Percentiles rank a stretch among this genome's conserved stretches.
phyloP scores from a whole-genome alignment of 306 rosid species.

The Erythrophleum fordii region DNA sequence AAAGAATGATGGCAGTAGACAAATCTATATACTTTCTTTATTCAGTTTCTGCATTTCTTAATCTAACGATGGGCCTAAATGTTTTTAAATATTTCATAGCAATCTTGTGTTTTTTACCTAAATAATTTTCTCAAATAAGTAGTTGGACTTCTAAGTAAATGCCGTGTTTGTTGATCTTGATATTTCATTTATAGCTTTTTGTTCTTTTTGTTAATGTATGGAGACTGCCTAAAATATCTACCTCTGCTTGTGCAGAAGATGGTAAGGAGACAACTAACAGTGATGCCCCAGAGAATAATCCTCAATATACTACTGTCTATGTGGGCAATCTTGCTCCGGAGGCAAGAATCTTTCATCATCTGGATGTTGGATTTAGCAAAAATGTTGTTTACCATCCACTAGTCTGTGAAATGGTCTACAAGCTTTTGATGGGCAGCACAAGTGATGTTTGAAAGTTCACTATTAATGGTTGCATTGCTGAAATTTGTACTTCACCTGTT shows the following conservation, averaged over 20 bases:
- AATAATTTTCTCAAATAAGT: constrained; percentile 9
- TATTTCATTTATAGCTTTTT: neutral
- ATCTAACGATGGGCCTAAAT: neutral
- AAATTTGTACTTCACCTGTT: neutral
- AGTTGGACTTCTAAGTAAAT: neutral
- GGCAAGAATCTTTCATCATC: constrained; percentile 48
- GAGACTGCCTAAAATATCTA: constrained; percentile 21
- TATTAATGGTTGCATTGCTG: constrained; percentile 5
- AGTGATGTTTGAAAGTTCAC: constrained; percentile 5
- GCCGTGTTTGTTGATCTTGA: neutral
- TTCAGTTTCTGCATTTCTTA: neutral
- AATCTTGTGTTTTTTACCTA: constrained; percentile 8
- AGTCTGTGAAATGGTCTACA: neutral
- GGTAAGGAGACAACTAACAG: constrained; percentile 71
- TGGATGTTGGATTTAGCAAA: neutral
- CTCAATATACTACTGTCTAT: constrained; percentile 94
- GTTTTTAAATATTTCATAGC: constrained; percentile 7
- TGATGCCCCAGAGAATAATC: constrained; percentile 92
- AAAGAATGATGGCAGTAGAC: neutral
- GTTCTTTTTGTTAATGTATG: constrained; percentile 9
- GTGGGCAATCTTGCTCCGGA: constrained; percentile 95
- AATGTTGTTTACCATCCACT: neutral
- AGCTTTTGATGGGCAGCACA: constrained; percentile 16
- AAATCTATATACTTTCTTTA: neutral
- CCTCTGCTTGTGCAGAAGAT: constrained; percentile 67